Percentiles rank a stretch among this genome's conserved stretches.
Conservation (phyloP, 352 stramenopile species). For the Phytophthora citrophthora region DNA sequence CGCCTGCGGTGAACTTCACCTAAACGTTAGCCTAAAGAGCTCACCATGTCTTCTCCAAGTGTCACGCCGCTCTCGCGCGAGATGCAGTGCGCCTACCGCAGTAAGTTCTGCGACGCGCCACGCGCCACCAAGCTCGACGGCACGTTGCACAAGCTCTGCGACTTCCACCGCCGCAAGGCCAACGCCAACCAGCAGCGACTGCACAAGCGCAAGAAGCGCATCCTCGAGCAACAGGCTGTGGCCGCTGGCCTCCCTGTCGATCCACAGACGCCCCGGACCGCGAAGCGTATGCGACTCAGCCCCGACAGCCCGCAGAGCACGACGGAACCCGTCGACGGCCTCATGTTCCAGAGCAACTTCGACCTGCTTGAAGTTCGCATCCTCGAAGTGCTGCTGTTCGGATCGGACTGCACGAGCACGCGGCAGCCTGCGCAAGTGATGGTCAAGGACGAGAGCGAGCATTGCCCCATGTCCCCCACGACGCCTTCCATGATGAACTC, state of each 20-base stretch:
- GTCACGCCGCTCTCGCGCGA: conserved; percentile 25
- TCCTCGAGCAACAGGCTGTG: conserved; percentile 29
- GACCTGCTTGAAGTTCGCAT: conserved; percentile 44
- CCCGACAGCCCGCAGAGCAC: conserved; percentile 28
- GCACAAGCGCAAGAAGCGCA: conserved; percentile 47
- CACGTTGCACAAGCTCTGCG: conserved; percentile 56
- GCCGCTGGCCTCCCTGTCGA: not conserved
- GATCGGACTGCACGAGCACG: conserved; percentile 15
- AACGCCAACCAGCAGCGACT: conserved; percentile 59
- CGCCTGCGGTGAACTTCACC: not conserved
- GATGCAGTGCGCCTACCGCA: conserved; percentile 54
- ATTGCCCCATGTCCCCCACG: conserved; percentile 13
- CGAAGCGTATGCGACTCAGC: conserved; percentile 19
- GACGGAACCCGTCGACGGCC: conserved; percentile 21
- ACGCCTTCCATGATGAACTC: conserved; percentile 9
- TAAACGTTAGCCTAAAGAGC: not conserved
- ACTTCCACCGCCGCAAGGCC: conserved; percentile 57
- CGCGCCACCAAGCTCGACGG: conserved; percentile 56
- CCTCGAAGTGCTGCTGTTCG: conserved; percentile 47
- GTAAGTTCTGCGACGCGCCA: conserved; percentile 49
- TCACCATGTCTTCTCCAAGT: not conserved
- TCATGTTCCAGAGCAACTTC: conserved; percentile 34
- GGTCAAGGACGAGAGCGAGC: conserved; percentile 10
- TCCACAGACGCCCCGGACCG: conserved; percentile 14
- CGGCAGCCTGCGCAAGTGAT: not conserved